phyloP scores from a whole-genome alignment of 164 flowering plant species.

The Cinnamomum chago region DNA sequence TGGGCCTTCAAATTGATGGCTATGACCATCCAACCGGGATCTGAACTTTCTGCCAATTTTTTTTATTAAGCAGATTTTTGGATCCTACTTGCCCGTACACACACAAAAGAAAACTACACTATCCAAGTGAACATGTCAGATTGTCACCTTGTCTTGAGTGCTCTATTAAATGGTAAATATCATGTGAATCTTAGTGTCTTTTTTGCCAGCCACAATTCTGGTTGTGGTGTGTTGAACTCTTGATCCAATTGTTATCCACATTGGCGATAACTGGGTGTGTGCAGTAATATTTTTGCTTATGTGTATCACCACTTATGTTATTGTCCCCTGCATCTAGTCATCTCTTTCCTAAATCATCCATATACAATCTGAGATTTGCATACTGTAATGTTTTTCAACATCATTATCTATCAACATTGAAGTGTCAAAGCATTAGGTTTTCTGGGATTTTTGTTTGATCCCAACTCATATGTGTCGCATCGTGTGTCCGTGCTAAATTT shows the following conservation, averaged over 20 bases:
- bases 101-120: too few relatives aligned
- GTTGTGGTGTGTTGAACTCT: too few relatives aligned
- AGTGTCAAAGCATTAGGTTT: neutral
- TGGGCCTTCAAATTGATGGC: neutral
- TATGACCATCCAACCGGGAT: neutral
- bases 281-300: neutral
- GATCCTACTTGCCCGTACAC: too few relatives aligned
- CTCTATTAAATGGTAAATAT: too few relatives aligned
- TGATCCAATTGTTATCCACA: neutral
- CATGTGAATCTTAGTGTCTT: too few relatives aligned
- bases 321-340: neutral
- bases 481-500: neutral
- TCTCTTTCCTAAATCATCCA: too few relatives aligned
- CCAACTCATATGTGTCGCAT: too few relatives aligned
- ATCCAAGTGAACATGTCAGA: too few relatives aligned
- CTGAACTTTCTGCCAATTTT: too few relatives aligned
- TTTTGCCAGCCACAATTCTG: too few relatives aligned
- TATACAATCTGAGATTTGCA: neutral
- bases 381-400: neutral
- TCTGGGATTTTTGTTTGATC: neutral
- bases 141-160: too few relatives aligned
- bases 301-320: neutral
- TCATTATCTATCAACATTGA: neutral
- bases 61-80: too few relatives aligned
- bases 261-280: neutral